Evolutionary conservation across 78 protist species (phyloP).

Genomic region (Dictyostelium intermedium): DNA sequence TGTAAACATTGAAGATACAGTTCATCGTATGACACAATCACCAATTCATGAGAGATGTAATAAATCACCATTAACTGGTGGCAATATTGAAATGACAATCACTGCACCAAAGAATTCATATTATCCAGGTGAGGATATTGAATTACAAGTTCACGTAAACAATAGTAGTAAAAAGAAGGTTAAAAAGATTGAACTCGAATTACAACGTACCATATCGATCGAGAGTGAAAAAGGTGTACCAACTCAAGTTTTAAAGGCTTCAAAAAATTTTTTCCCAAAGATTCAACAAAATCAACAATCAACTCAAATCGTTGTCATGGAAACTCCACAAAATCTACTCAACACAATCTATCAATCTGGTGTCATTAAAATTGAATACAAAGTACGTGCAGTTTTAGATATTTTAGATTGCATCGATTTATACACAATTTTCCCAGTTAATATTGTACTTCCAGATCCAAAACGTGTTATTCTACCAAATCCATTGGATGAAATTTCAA

Average conservation of each 20-base stretch:
- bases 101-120: not conserved
- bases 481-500: conserved; percentile 25
- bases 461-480: not conserved
- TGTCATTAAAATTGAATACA: conserved; percentile 1
- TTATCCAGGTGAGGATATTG: conserved; percentile 53
- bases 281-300: not conserved
- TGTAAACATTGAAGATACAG: conserved; percentile 42
- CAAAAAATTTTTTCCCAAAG: conserved; percentile 16
- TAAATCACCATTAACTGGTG: conserved; percentile 49
- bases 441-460: conserved; percentile 28
- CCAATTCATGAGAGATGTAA: not conserved
- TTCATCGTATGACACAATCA: not conserved
- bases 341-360: not conserved
- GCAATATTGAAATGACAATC: not conserved
- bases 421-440: not conserved
- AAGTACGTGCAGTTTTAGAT: not conserved
- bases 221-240: not conserved
- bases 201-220: not conserved
- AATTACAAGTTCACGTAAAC: not conserved
- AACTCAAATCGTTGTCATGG: conserved; percentile 17
- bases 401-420: not conserved
- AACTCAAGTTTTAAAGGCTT: not conserved
- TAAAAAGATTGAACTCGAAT: conserved; percentile 10
- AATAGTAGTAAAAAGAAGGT: conserved; percentile 38
- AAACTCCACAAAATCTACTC: not conserved